Evolutionary conservation across 2,329 filamentous ascomycete species (phyloP).

Genomic region (Penicillium sp.): DNA sequence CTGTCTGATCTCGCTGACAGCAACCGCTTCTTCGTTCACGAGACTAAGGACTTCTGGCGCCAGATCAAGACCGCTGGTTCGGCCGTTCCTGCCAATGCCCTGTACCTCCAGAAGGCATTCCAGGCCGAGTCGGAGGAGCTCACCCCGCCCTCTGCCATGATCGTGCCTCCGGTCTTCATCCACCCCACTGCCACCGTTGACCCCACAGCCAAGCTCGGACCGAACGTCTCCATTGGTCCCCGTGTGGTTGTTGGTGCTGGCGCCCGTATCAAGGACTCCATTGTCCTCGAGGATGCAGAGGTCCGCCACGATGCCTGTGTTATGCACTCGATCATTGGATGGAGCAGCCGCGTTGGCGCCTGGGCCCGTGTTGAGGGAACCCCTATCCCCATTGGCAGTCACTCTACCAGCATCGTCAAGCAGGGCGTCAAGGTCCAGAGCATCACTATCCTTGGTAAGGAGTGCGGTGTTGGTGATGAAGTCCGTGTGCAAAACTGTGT

Average conservation of each 20-base stretch:
- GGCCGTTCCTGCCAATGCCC: constrained; percentile 91
- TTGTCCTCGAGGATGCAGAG: constrained; percentile 91
- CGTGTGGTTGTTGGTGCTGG: constrained; percentile 81
- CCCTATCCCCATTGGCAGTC: constrained; percentile 80
- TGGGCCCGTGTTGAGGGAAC: constrained; percentile 98
- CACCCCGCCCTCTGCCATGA: constrained; percentile 77
- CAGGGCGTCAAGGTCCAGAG: constrained; percentile 98
- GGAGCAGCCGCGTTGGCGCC: constrained; percentile 93
- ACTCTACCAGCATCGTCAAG: constrained; percentile 93
- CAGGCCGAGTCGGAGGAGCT: constrained; percentile 81
- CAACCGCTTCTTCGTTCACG: constrained; percentile 97
- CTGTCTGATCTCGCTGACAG: constrained; percentile 92
- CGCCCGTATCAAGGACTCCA: constrained; percentile 89
- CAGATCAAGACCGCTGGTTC: constrained; percentile 99
- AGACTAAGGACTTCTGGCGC: constrained; percentile 99
- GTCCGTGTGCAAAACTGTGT: constrained; percentile 97
- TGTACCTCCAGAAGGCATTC: constrained; percentile 93
- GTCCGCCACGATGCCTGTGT: constrained; percentile 97
- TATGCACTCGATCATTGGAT: constrained; percentile 93
- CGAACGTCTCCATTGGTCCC: constrained; percentile 95
- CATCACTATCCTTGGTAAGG: constrained; percentile 95
- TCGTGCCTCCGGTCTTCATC: constrained; percentile 91
- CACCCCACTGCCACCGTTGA: constrained; percentile 89
- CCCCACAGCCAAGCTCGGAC: constrained; percentile 92
- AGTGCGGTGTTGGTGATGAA: constrained; percentile 91